phyloP scores from a whole-genome alignment of 768 basidiomycete genomes.

The Terana coerulea region DNA sequence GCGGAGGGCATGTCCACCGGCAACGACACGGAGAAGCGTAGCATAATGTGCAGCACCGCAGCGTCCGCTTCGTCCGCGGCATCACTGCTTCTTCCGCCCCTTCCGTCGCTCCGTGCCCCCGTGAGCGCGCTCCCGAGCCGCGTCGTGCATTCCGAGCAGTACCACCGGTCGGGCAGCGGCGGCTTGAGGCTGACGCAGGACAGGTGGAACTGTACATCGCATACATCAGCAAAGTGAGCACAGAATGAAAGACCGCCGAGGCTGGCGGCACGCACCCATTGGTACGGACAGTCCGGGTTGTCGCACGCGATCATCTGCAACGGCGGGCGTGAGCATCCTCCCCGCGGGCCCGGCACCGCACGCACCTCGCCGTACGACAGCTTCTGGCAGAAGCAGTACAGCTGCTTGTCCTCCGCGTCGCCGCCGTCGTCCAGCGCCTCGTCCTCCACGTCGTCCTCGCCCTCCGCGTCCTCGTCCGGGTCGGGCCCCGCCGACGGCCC shows the following conservation, averaged over 20 bases:
- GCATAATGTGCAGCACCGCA: no score
- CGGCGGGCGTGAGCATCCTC: no score
- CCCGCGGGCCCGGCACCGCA: no score
- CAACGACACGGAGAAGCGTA: no score
- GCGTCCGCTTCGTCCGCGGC: no score
- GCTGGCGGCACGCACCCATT: conserved; percentile 51
- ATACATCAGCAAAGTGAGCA: conserved; percentile 1
- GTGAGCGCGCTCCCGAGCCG: conserved; percentile 15
- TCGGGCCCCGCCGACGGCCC: conserved; percentile 22
- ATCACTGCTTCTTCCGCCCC: conserved; percentile 38
- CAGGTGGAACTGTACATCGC: conserved; percentile 50
- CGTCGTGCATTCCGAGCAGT: conserved; percentile 49
- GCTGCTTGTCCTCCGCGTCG: conserved; percentile 52
- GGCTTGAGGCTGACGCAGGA: conserved; percentile 55
- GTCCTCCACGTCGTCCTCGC: conserved; percentile 32
- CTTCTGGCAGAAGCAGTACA: conserved; percentile 64
- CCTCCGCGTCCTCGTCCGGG: conserved; percentile 32
- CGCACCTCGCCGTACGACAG: conserved; percentile 56
- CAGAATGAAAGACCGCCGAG: neutral
- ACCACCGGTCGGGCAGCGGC: conserved; percentile 56
- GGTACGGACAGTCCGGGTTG: conserved; percentile 49
- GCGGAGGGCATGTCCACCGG: no score
- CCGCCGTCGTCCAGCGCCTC: conserved; percentile 43
- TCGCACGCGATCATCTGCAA: conserved; percentile 63
- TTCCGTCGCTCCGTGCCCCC: conserved; percentile 29